Conservation (phyloP, 2,329 filamentous ascomycete genomes). For the Fusarium longipes region DNA sequence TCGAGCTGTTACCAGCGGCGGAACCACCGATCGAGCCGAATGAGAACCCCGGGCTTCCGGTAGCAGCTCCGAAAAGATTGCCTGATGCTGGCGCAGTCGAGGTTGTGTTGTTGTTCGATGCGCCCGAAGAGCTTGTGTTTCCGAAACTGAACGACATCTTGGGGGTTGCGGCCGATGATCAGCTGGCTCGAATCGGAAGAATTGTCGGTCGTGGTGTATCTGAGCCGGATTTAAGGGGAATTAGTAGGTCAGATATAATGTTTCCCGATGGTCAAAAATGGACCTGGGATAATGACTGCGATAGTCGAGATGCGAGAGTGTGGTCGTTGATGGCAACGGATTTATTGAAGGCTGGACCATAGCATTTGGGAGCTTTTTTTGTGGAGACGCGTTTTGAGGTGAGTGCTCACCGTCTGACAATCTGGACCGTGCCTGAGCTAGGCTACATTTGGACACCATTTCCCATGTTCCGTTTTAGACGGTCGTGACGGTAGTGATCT, state of each 20-base stretch:
- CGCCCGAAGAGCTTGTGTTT: slow-evolving; percentile 50
- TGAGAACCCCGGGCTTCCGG: slow-evolving; percentile 53
- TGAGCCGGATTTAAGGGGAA: slow-evolving; percentile 1
- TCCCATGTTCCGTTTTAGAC: slow-evolving; percentile 18
- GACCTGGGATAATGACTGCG: slow-evolving; percentile 14
- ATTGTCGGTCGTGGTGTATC: slow-evolving; percentile 27
- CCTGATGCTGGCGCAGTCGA: slow-evolving; percentile 55
- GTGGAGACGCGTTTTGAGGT: slow-evolving; percentile 34
- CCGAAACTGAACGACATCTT: slow-evolving; percentile 57
- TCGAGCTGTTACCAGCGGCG: slow-evolving; percentile 43
- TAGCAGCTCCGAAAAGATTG: slow-evolving; percentile 55
- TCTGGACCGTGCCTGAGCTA: slow-evolving; percentile 23
- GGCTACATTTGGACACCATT: background rate
- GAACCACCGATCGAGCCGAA: slow-evolving; percentile 52
- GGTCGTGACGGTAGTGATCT: slow-evolving; percentile 16
- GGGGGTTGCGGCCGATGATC: slow-evolving; percentile 31
- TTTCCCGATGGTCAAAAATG: slow-evolving; percentile 8
- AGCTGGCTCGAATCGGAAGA: slow-evolving; percentile 34
- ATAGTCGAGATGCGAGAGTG: slow-evolving; percentile 31
- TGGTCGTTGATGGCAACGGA: slow-evolving; percentile 43
- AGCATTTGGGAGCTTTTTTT: slow-evolving; percentile 47
- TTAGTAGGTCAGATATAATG: slow-evolving; percentile 9
- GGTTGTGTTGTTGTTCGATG: slow-evolving; percentile 48
- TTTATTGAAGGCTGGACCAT: slow-evolving; percentile 25
- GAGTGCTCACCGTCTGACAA: slow-evolving; percentile 13